A percentile compares a stretch with the other conserved stretches of the same genome.
These are phyloP conservation scores for Halenospora varia DNA, from an alignment of 495 filamentous ascomycete genomes.

Conservation along the genomic window DNA sequence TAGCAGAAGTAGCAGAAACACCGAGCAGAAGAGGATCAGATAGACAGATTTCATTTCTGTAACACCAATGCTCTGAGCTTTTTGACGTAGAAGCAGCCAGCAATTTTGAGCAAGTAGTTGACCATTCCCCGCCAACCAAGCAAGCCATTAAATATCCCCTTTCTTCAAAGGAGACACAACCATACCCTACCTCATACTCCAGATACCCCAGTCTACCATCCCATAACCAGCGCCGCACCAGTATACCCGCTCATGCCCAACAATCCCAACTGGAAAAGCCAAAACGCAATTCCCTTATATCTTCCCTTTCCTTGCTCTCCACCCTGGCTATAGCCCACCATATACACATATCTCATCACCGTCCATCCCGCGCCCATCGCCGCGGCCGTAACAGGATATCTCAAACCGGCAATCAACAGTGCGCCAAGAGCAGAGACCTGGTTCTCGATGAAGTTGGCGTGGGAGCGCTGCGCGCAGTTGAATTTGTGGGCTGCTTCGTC, in stretches of 20 bases:
- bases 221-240: conserved; percentile 23
- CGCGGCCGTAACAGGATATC: conserved; percentile 44
- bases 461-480: conserved; percentile 59
- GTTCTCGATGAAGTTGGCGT: conserved; percentile 54
- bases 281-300: conserved; percentile 33
- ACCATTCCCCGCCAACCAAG: too few species aligned
- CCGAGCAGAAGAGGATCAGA: too few species aligned
- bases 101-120: too few species aligned
- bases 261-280: conserved; percentile 40
- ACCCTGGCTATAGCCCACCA: conserved; percentile 49
- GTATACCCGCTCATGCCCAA: conserved; percentile 36
- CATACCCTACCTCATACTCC: too few species aligned
- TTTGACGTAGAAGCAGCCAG: too few species aligned
- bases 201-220: too few species aligned
- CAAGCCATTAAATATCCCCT: too few species aligned
- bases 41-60: too few species aligned
- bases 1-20: too few species aligned
- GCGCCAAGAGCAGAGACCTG: conserved; percentile 41
- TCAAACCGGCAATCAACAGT: conserved; percentile 40
- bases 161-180: too few species aligned
- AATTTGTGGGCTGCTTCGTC: conserved; percentile 34
- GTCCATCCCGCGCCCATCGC: conserved; percentile 42
- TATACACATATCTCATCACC: conserved; percentile 38
- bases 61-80: too few species aligned
- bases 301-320: conserved; percentile 42